These are phyloP conservation scores for Tetrapisispora arboricola DNA, from an alignment of 805 yeast genomes.

Conservation along the genomic window DNA sequence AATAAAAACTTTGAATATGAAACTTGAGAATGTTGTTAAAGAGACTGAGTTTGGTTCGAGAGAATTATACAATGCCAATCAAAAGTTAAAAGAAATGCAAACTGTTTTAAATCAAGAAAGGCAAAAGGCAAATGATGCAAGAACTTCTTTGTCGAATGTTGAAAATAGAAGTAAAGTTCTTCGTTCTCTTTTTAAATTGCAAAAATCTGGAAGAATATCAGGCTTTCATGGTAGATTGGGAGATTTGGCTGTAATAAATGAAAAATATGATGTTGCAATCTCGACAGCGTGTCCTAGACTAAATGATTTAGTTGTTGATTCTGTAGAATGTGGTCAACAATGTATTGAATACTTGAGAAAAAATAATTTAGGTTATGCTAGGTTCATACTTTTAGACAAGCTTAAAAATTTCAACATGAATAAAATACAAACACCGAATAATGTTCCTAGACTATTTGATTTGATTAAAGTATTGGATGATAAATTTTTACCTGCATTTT, in stretches of 20 bases:
- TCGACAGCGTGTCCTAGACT: conserved; percentile 90
- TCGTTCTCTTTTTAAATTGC: conserved; percentile 54
- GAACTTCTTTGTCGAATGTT: conserved; percentile 41
- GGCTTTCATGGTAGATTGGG: conserved; percentile 92
- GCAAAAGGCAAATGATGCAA: conserved; percentile 58
- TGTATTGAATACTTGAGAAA: conserved; percentile 77
- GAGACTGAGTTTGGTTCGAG: conserved; percentile 51
- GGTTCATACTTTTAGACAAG: conserved; percentile 71
- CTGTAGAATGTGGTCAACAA: conserved; percentile 56
- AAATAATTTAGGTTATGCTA: conserved; percentile 79
- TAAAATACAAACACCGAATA: conserved; percentile 59
- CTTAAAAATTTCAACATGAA: conserved; percentile 51
- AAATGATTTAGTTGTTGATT: conserved; percentile 88
- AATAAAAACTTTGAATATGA: conserved; percentile 36
- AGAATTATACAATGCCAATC: conserved; percentile 42
- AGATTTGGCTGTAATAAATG: conserved; percentile 84
- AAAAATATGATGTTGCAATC: conserved; percentile 81
- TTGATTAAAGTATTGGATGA: conserved; percentile 57
- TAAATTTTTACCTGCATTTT: conserved; percentile 77
- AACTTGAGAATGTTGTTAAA: conserved; percentile 37
- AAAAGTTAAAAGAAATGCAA: conserved; percentile 44
- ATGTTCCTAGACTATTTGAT: conserved; percentile 77
- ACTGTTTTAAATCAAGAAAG: conserved; percentile 42
- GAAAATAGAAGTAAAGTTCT: conserved; percentile 70
- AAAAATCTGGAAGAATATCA: conserved; percentile 66